Evolutionary conservation across 176 grass and related monocot species (phyloP), one percentile per base, ranked within the genome.

Genomic region (Musa acuminata): DNA sequence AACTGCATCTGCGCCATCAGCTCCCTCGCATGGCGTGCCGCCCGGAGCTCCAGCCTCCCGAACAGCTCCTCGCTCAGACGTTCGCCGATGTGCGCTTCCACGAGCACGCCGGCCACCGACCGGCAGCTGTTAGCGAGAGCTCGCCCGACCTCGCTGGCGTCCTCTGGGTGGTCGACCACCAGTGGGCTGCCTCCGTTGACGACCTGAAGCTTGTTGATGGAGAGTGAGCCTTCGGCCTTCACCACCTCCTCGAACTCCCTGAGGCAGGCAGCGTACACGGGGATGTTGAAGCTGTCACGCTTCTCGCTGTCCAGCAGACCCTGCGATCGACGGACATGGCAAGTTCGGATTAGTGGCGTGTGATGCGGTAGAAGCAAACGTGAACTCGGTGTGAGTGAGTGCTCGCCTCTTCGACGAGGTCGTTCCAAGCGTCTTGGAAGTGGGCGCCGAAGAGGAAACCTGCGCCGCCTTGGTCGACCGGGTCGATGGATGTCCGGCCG

Each of bases 1-100:
- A 78, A 71, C 49, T 73, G 57, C 82, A 78, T 50, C 17, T 74
- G 67, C 74, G 79, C 74, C 69, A 78, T 23, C 25, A 77, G 67
- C 76, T 77, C 74, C 74, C 62, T 73, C 43, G 75, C 67, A 29
- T 72, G 68, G 8, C 55, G 69, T 1, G 69, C 52, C 14, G 75
- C 81, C 8, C 74, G 62, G 1, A 51, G 74, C 67, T 78, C 74
- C 2, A 83, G 27, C 69, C 81, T 27, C 16, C 7, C 13, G 76
- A 83, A 83, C n/a, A 83, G 60, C 53, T 72, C 75, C 14, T 71
- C 53, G 1, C 67, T 69, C 13, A 54, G 64, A 14, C 21, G 48
- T 52, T 83, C 81, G 8, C 65, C 71, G 11, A 72, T 53, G 71
- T 72, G 71, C 22, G 51, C 50, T 6, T 72, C 71, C 4, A 72